Evolutionary conservation across 2,329 filamentous ascomycete genomes (phyloP).

Genomic region (Dactylonectria estremocensis): DNA sequence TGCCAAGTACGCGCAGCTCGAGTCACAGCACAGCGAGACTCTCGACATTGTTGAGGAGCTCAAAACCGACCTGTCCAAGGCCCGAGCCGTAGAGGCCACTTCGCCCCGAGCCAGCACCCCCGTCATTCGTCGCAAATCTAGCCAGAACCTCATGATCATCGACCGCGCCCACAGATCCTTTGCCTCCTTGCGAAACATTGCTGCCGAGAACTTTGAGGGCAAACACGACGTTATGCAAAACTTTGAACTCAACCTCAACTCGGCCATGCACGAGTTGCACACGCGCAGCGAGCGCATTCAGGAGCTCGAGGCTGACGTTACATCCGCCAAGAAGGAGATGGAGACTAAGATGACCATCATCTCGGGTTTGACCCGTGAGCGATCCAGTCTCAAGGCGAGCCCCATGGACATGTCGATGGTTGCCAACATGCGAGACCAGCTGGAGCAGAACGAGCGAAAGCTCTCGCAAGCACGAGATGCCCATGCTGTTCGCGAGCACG

Average conservation of each 20-base stretch:
- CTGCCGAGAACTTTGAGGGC: constrained; percentile 85
- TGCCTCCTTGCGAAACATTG: constrained; percentile 89
- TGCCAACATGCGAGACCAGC: constrained; percentile 87
- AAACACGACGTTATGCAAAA: constrained; percentile 89
- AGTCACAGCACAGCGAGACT: constrained; percentile 85
- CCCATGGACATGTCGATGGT: constrained; percentile 94
- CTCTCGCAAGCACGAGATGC: constrained; percentile 81
- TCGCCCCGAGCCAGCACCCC: constrained; percentile 77
- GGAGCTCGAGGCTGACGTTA: constrained; percentile 87
- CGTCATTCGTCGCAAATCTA: constrained; percentile 94
- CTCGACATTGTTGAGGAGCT: constrained; percentile 92
- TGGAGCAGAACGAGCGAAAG: constrained; percentile 88
- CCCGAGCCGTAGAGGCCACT: constrained; percentile 72
- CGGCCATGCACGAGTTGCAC: constrained; percentile 93
- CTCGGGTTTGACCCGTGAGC: constrained; percentile 90
- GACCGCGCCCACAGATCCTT: constrained; percentile 95
- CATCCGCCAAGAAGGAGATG: constrained; percentile 92
- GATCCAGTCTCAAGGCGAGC: constrained; percentile 87
- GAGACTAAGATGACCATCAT: constrained; percentile 97
- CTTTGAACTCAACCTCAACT: constrained; percentile 92
- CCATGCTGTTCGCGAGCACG: constrained; percentile 81
- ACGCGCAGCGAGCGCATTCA: constrained; percentile 90
- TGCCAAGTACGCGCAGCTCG: constrained; percentile 85
- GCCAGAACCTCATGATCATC: constrained; percentile 87
- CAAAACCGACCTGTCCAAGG: constrained; percentile 86